Base-by-base conservation (phyloP, 176 grass and related monocot species). In the Canna indica region DNA sequence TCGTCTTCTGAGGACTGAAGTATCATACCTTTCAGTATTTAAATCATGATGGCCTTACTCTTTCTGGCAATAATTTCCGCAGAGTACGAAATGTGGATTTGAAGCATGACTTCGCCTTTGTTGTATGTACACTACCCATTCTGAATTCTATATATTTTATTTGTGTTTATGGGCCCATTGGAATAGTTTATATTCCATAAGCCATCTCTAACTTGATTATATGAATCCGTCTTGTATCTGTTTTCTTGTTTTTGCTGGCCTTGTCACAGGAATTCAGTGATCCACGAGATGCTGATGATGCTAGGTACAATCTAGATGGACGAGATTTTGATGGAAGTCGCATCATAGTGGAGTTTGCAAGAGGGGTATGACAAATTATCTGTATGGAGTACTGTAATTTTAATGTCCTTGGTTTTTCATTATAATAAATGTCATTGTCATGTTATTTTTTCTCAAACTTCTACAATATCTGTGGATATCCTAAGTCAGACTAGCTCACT, bases 61-160 rank as follows among this genome's bases (percentile, higher is more conserved):
- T 91, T 90, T 92, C 58, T 91, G 86, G 81, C 77, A 87, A 91
- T 78, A 84, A 70, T 92, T 99, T 85, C 68, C 78, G 90, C 94
- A 99, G 94, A 99, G 83, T 99, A 67, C 94, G 94, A 56, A 90
- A 99, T 73, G 94, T 99, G 90, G 94, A 99, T 72, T 71, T 99
- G 94, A 99, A 99, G 94, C 94, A 86, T 24, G 94, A 99, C 80
- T 99, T 90, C 73, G 94, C 94, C 29, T 99, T 99, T 80, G 86
- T 99, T 80, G 94, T 99, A 99, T 35, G 92, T 86, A 17, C 56
- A 65, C 72, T 47, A 4, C 47, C 46, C 32, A 31, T 39, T 27
- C 53, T 59, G 67, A 57, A 50, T 46, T 58, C 60, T 58, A 7
- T 60, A n/a, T 26, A 13, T 10, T 58, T 5, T n/a, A 3, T 30